phyloP scores from a whole-genome alignment of 148 eudicot genomes.

The Simmondsia chinensis region DNA sequence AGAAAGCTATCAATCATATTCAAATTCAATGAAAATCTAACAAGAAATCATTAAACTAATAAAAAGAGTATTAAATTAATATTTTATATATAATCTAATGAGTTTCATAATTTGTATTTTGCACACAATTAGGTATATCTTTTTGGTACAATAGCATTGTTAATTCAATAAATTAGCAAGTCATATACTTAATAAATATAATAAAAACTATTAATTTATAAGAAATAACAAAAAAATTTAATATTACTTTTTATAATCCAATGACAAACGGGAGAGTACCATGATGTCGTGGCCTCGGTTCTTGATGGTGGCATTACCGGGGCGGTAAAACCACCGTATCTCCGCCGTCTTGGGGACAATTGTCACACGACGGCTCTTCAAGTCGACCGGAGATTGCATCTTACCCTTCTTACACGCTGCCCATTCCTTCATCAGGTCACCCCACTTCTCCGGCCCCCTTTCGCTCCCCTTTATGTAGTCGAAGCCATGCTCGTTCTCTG shows the following conservation, averaged over 20 bases:
- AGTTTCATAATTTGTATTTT: no score
- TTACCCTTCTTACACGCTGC: conserved; percentile 30
- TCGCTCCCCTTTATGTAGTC: conserved; percentile 22
- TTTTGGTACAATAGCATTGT: no score
- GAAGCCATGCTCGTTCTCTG: conserved; percentile 31
- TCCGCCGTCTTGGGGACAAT: conserved; percentile 1
- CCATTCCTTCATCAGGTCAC: conserved; percentile 47
- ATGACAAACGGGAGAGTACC: no score
- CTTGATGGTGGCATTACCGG: conserved; percentile 22
- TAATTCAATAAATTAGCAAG: no score
- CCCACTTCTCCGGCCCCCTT: conserved; percentile 52
- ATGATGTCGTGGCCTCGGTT: conserved; percentile 48
- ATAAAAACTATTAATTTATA: conserved; percentile 7
- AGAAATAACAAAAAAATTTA: background rate
- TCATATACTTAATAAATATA: no score
- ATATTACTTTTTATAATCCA: no score
- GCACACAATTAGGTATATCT: no score
- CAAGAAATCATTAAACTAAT: no score
- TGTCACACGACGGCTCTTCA: conserved; percentile 19
- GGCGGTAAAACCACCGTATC: conserved; percentile 18
- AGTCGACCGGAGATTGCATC: conserved; percentile 60
- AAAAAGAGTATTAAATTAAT: no score
- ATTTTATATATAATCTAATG: no score
- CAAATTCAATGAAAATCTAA: no score
- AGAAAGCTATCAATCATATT: no score